A percentile compares a stretch with the other conserved stretches of the same genome.
Conservation (phyloP, 441 rosid genomes). For the Adansonia rubrostipa region DNA sequence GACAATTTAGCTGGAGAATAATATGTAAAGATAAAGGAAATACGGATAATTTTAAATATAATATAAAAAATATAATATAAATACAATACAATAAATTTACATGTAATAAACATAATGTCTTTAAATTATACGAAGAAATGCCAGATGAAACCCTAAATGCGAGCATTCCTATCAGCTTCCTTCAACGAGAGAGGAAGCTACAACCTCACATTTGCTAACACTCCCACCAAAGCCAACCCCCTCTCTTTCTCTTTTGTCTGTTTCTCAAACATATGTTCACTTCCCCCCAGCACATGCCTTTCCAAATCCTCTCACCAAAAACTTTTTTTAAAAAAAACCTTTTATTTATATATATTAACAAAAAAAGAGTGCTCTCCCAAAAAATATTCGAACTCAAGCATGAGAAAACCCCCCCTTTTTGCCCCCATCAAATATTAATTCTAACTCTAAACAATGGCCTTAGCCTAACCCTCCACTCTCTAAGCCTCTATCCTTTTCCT, state of each 20-base stretch:
- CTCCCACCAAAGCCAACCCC: not conserved
- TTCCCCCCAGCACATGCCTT: not conserved
- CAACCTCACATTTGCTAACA: conserved; percentile 15
- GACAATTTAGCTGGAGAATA: too few species aligned
- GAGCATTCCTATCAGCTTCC: not conserved
- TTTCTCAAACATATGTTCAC: conserved; percentile 1
- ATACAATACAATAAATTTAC: too few species aligned
- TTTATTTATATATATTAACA: not conserved
- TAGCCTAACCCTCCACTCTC: not conserved
- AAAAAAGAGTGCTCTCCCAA: not conserved
- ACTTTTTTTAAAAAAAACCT: too few species aligned
- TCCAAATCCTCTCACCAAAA: not conserved
- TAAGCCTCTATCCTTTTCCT: not conserved
- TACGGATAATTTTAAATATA: too few species aligned
- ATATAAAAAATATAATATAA: too few species aligned
- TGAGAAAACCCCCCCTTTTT: not conserved
- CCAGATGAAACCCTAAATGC: not conserved
- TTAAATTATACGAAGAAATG: too few species aligned
- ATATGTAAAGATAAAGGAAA: too few species aligned
- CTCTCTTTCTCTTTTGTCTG: conserved; percentile 21
- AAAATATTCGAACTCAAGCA: not conserved
- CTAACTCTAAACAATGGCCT: not conserved
- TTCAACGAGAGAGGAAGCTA: not conserved
- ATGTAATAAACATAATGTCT: too few species aligned
- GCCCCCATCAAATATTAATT: not conserved